Evolutionary conservation across 164 flowering plant genomes (phyloP), one percentile per base, ranked within the genome.

Genomic region (Sedum album): DNA sequence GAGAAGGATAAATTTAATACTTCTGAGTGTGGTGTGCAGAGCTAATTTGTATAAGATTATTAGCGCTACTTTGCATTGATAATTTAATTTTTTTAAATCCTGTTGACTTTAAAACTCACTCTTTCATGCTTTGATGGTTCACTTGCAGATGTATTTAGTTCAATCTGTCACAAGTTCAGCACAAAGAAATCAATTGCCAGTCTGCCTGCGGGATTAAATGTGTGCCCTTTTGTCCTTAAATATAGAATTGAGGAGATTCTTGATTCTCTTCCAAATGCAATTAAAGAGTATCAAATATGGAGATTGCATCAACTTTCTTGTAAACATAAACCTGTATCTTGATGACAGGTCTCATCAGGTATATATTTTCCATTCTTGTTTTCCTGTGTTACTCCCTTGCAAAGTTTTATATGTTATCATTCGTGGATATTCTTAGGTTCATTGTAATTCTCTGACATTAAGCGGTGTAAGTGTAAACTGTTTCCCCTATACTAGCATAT

Each of bases 201-300:
- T 69, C 41, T 84, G 89, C 20, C 73, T 87, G 63, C 80, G 80
- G 70, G 91, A 87, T 23, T 89, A 87, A 71, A 87, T 87, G 84
- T 73, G 85, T 38, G 86, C 85, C n/a, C 88, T 85, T 76, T 73
- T 87, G 74, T 76, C 78, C 71, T 73, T 87, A 75, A 70, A 72
- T 77, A 67, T 66, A 80, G 88, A 75, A 75, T 89, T 14, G 81
- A 84, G 79, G 89, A 82, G 77, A 81, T 72, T 57, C 76, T 87
- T 49, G 91, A 85, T 21, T 57, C 75, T 28, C 91, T 87, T 63
- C 91, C 91, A 0, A 87, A 83, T 66, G 91, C 91, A 8, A 87
- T 85, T n/a, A n/a, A n/a, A n/a, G n/a, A n/a, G n/a, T n/a, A n/a
- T n/a, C n/a, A n/a, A n/a, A n/a, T n/a, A n/a, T n/a, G n/a, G n/a